Evolutionary conservation across 2,329 filamentous ascomycete genomes (phyloP), one percentile per base, ranked within the genome.

Genomic region (Thielaviopsis ethacetica): DNA sequence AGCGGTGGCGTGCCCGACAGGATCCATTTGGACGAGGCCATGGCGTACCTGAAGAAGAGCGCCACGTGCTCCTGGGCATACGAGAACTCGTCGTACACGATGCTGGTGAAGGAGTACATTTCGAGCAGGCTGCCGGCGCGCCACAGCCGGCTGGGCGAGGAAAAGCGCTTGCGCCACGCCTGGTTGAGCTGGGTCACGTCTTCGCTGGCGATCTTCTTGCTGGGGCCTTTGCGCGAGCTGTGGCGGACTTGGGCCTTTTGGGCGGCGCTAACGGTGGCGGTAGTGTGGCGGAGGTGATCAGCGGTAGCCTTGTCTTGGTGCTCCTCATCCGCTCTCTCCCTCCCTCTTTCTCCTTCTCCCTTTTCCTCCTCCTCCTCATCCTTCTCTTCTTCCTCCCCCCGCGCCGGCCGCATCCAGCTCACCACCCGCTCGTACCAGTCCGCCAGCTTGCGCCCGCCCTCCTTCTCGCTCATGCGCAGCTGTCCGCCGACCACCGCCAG

Each of bases 31-130:
- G 69, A 65, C 22, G 61, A 62, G 3, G 73, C 68, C 0, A 66
- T 56, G 6, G 64, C 63, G 9, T 68, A 65, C 19, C 63, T 62
- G 22, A 75, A 63, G 62, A 75, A 74, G 7, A 67, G 63, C 0
- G 65, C 62, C 2, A 70, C 64, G 2, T 60, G 27, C 3, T 61
- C 60, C 24, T 72, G 67, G 44, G 68, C 64, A 59, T 75, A 75
- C 0, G 73, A 73, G 62, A 71, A 74, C 61, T 76, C 73, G 59
- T 76, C 73, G 62, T 71, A 71, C 10, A 76, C 66, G 12, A 74
- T 64, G 3, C 72, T 68, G 19, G 68, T 62, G 38, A 67, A 75
- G 38, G 66, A 71, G 61, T 69, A 74, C 47, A 66, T 64, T 60
- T 75, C 71, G 0, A 75, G 63, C 2, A 70, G 58, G 26, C 44